A percentile compares a stretch with the other conserved stretches of the same genome.
Evolutionary conservation across 345 rosid genomes (phyloP).

Genomic region (Abelmoschus esculentus): DNA sequence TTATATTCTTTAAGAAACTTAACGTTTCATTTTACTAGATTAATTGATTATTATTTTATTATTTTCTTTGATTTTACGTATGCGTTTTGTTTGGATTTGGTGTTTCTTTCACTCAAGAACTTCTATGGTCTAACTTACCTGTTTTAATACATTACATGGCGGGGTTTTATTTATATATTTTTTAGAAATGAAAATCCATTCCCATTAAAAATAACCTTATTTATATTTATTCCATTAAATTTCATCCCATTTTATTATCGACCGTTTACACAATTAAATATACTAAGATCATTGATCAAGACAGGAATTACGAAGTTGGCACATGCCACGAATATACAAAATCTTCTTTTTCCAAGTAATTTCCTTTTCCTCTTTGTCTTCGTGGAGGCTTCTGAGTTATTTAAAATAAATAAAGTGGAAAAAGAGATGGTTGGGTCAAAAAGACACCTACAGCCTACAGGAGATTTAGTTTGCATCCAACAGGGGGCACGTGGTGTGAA

Average conservation of each 20-base stretch:
- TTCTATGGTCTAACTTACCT: slow-evolving; percentile 22
- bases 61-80: not conserved
- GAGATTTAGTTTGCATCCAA: not conserved
- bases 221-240: too few species aligned
- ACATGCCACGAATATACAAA: slow-evolving; percentile 5
- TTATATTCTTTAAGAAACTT: too few species aligned
- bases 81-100: slow-evolving; percentile 13
- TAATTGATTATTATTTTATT: too few species aligned
- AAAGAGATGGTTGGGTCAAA: slow-evolving; percentile 25
- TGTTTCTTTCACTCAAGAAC: slow-evolving; percentile 56
- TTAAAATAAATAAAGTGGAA: not conserved
- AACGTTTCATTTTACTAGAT: too few species aligned
- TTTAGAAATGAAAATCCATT: too few species aligned
- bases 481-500: not conserved
- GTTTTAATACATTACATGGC: not conserved
- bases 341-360: not conserved
- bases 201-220: too few species aligned
- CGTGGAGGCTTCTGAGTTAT: not conserved
- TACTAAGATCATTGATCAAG: not conserved
- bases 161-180: not conserved
- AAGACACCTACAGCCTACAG: slow-evolving; percentile 15
- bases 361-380: slow-evolving; percentile 5
- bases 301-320: not conserved
- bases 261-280: too few species aligned
- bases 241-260: too few species aligned